phyloP scores from a whole-genome alignment of 495 filamentous ascomycete genomes.

The Durotheca rogersii region DNA sequence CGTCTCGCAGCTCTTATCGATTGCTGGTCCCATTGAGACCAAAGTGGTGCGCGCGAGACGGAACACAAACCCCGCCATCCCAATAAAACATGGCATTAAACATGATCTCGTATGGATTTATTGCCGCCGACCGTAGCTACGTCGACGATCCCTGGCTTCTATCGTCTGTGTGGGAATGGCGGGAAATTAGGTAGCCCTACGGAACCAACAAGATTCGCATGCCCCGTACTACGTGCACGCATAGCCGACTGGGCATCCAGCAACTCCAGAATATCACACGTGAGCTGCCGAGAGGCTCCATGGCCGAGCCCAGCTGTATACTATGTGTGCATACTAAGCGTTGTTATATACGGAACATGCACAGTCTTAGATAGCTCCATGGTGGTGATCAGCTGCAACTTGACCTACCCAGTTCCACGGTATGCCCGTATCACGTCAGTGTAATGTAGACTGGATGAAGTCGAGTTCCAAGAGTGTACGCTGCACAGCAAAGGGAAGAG shows the following conservation, averaged over 20 bases:
- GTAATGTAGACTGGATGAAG: no score
- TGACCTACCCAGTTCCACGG: no score
- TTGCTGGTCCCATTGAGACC: not conserved
- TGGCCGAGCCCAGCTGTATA: constrained; percentile 9
- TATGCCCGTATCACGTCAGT: no score
- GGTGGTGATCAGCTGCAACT: no score
- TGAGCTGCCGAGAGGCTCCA: constrained; percentile 8
- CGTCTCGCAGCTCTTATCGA: not conserved
- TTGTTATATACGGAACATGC: no score
- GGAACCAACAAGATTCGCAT: not conserved
- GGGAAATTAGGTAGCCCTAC: constrained; percentile 20
- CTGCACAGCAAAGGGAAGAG: no score
- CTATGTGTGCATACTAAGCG: no score
- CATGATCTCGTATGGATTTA: constrained; percentile 29
- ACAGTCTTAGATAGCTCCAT: no score
- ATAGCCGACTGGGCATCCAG: not conserved
- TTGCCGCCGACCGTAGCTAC: constrained; percentile 12
- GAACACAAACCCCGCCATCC: no score
- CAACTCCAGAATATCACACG: constrained; percentile 18
- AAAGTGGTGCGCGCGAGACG: no score
- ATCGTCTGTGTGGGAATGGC: constrained; percentile 7
- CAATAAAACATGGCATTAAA: constrained; percentile 17
- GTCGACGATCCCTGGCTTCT: constrained; percentile 18
- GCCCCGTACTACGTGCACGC: not conserved
- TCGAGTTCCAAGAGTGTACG: no score